phyloP scores from a whole-genome alignment of 2,329 filamentous ascomycete species.

The Trichophyton benhamiae region DNA sequence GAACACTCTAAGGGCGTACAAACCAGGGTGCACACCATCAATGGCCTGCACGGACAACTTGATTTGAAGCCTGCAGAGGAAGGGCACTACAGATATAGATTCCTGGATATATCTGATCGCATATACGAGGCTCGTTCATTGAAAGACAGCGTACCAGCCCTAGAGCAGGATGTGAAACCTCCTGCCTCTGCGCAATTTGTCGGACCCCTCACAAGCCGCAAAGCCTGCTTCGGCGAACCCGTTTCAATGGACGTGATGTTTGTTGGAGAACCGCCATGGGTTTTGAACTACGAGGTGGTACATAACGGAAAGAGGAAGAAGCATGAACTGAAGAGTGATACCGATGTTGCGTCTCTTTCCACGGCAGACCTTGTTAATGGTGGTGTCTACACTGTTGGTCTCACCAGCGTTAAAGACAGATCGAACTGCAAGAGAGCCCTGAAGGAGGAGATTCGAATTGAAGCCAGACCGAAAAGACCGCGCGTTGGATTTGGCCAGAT shows the following conservation, averaged over 20 bases:
- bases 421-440: conserved; percentile 76
- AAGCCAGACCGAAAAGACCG: conserved; percentile 77
- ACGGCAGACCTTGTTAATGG: conserved; percentile 65
- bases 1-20: conserved; percentile 47
- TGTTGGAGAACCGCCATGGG: conserved; percentile 75
- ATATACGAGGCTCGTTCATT: conserved; percentile 62
- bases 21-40: conserved; percentile 45
- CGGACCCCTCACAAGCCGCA: conserved; percentile 42
- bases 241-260: conserved; percentile 63
- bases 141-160: conserved; percentile 46
- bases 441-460: conserved; percentile 72
- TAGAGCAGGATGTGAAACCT: conserved; percentile 88
- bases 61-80: conserved; percentile 71
- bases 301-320: conserved; percentile 76
- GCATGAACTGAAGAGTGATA: conserved; percentile 52
- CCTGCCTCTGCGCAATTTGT: conserved; percentile 67
- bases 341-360: conserved; percentile 54
- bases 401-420: conserved; percentile 76
- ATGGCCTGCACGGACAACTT: conserved; percentile 68
- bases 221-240: conserved; percentile 71
- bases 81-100: conserved; percentile 76
- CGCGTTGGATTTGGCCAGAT: conserved; percentile 74
- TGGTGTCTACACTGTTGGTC: conserved; percentile 76
- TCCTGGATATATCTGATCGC: conserved; percentile 65
- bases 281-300: conserved; percentile 80